Conservation (phyloP, 768 basidiomycete genomes). For the Lyophyllum semitale region DNA sequence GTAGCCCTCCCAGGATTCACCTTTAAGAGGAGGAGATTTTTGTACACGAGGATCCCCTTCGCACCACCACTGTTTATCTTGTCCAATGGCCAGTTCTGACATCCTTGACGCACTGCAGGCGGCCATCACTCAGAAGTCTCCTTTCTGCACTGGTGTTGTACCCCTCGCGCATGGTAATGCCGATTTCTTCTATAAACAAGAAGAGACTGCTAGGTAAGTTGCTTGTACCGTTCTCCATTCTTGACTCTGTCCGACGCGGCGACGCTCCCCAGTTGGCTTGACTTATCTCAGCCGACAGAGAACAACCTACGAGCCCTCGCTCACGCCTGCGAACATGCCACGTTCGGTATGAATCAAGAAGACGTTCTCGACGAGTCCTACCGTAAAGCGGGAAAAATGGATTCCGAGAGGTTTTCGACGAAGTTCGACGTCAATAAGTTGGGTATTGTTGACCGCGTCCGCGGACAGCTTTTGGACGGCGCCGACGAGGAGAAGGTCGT, state of each 20-base stretch:
- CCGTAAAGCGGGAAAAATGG: conserved; percentile 48
- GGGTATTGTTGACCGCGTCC: conserved; percentile 2
- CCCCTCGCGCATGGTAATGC: neutral
- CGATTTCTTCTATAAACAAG: conserved; percentile 4
- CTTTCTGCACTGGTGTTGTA: conserved; percentile 8
- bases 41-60: too few relatives aligned
- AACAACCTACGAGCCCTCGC: conserved; percentile 25
- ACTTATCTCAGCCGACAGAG: conserved; percentile 6
- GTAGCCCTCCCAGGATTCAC: too few relatives aligned
- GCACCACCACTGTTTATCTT: too few relatives aligned
- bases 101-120: neutral
- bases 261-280: conserved; percentile 6
- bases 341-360: conserved; percentile 37
- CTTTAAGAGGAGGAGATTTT: too few relatives aligned
- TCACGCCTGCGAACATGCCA: conserved; percentile 38
- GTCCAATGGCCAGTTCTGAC: neutral
- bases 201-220: neutral
- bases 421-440: conserved; percentile 25
- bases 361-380: conserved; percentile 46
- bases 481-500: conserved; percentile 18
- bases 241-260: neutral
- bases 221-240: too few relatives aligned
- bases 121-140: conserved; percentile 8
- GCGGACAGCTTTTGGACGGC: conserved; percentile 13
- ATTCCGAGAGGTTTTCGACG: conserved; percentile 32